Conservation (phyloP, 1,139 yeast genomes). For the Magnusiomyces paraingens region DNA sequence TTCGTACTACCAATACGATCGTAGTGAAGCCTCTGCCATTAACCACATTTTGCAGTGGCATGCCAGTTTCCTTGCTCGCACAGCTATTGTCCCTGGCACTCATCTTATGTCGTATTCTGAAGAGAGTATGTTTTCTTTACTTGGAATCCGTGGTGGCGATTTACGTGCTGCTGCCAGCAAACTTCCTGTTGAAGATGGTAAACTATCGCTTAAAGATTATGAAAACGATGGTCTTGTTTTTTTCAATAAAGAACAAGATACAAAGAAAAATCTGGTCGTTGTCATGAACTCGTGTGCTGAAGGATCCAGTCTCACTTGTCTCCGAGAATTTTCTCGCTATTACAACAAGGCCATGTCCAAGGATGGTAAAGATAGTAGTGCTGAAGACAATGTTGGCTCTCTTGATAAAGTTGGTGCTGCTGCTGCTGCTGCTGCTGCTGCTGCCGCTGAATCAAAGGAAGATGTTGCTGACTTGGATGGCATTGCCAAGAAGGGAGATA, state of each 20-base stretch:
- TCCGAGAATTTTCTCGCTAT: conserved; percentile 4
- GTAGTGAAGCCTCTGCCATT: conserved; percentile 53
- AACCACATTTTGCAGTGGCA: conserved; percentile 93
- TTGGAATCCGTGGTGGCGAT: conserved; percentile 2
- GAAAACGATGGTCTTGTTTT: conserved; percentile 5
- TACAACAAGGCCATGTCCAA: neutral
- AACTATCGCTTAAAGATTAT: neutral
- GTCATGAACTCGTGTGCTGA: neutral
- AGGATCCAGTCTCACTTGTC: conserved; percentile 5
- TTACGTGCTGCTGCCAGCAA: neutral
- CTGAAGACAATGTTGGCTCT: neutral
- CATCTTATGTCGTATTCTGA: conserved; percentile 6
- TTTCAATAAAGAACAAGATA: neutral
- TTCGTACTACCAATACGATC: conserved; percentile 54
- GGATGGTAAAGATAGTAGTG: neutral
- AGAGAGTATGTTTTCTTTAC: conserved; percentile 1
- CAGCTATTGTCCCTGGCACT: conserved; percentile 63
- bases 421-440: conserved; percentile 4
- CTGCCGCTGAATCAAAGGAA: neutral
- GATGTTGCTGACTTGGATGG: neutral
- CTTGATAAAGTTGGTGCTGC: neutral
- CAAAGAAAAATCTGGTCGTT: conserved; percentile 1
- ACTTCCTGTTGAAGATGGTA: neutral
- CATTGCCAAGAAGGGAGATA: neutral
- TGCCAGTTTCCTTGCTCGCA: conserved; percentile 63